Percentiles rank a stretch among this genome's conserved stretches.
These are phyloP conservation scores for Geotrichum phurueaensis DNA, from an alignment of 1,139 yeast genomes.

Conservation along the genomic window DNA sequence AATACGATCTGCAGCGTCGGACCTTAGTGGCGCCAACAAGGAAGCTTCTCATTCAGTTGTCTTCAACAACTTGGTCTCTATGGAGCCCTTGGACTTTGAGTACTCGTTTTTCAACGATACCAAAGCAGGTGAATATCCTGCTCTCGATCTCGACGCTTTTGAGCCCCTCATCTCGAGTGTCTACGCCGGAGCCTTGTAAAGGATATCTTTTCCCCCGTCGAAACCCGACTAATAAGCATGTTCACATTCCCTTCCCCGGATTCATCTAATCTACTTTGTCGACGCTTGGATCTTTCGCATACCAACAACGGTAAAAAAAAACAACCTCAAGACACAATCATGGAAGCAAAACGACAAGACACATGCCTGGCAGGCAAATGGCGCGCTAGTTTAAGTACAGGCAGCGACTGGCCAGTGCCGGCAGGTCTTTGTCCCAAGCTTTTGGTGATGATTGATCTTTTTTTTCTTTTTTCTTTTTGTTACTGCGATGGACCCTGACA, in stretches of 20 bases:
- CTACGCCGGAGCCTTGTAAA: conserved; percentile 24
- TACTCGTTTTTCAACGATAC: conserved; percentile 19
- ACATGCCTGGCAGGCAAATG: conserved; percentile 23
- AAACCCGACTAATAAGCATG: not conserved
- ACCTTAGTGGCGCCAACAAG: conserved; percentile 29
- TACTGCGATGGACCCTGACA: not conserved
- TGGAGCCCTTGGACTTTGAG: conserved; percentile 18
- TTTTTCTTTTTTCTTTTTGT: not conserved
- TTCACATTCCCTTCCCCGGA: not conserved
- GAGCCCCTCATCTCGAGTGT: conserved; percentile 25
- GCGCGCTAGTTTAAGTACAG: conserved; percentile 22
- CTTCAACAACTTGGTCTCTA: conserved; percentile 20
- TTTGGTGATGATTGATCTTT: not conserved
- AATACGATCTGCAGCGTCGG: conserved; percentile 42
- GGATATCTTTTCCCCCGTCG: not conserved
- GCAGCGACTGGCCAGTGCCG: conserved; percentile 27
- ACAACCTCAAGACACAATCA: not conserved
- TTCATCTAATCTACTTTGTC: not conserved
- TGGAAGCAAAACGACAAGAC: not conserved
- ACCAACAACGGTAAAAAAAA: not conserved
- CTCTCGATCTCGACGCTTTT: conserved; percentile 17
- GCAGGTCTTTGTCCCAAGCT: not conserved
- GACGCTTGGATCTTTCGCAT: not conserved
- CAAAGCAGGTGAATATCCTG: conserved; percentile 9
- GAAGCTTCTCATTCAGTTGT: conserved; percentile 16